Percentiles rank a stretch among this genome's conserved stretches.
phyloP scores from a whole-genome alignment of 2,329 filamentous ascomycete species.

The Nemania sp. region DNA sequence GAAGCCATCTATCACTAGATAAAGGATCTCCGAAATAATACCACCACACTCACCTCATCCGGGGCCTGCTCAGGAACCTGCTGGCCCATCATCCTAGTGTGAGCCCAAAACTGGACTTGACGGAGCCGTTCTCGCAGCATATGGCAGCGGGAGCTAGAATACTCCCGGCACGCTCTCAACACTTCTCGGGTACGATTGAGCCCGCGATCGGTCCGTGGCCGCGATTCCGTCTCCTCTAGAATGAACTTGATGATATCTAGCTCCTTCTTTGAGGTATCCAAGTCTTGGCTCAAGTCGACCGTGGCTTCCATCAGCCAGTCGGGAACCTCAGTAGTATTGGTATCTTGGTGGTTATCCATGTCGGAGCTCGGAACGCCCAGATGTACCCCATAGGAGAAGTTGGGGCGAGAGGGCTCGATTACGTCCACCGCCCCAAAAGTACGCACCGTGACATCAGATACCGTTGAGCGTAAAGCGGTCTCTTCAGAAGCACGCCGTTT shows the following conservation, averaged over 20 bases:
- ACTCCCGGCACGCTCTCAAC: slow-evolving; percentile 46
- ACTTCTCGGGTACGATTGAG: slow-evolving; percentile 23
- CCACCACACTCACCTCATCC: slow-evolving; percentile 37
- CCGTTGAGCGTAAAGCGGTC: not conserved
- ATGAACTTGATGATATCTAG: slow-evolving; percentile 44
- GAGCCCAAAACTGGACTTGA: slow-evolving; percentile 44
- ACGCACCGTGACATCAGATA: not conserved
- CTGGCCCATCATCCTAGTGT: slow-evolving; percentile 31
- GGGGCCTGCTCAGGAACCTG: slow-evolving; percentile 41
- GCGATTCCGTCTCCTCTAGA: slow-evolving; percentile 40
- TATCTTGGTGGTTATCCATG: slow-evolving; percentile 3
- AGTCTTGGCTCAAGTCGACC: slow-evolving; percentile 39
- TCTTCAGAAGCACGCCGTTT: not conserved
- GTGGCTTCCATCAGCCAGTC: slow-evolving; percentile 43
- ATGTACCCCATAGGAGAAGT: slow-evolving; percentile 32
- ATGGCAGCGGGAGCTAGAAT: slow-evolving; percentile 42
- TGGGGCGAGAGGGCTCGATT: slow-evolving; percentile 19
- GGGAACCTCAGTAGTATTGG: not conserved
- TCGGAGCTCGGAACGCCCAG: slow-evolving; percentile 11
- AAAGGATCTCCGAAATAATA: not conserved
- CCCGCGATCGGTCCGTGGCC: slow-evolving; percentile 7
- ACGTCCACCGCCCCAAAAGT: not conserved
- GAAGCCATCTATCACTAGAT: too few relatives aligned
- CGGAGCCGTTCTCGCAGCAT: slow-evolving; percentile 46
- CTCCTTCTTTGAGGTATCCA: slow-evolving; percentile 46